A percentile compares a stretch with the other conserved stretches of the same genome.
Evolutionary conservation across 805 yeast species (phyloP).

Genomic region (Cyberlindnera saturnus): DNA sequence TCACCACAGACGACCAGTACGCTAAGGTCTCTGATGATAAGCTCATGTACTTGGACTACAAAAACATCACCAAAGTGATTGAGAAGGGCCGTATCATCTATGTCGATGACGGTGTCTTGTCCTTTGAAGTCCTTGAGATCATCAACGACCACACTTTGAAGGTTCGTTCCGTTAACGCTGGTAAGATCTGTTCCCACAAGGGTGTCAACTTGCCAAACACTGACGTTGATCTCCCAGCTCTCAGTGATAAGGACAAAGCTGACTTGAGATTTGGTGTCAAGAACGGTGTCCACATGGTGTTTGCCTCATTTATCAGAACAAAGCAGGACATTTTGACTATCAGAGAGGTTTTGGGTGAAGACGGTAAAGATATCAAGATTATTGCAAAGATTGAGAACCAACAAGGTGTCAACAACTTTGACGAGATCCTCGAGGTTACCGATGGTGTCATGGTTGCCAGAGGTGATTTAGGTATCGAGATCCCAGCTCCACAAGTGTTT

Average conservation of each 20-base stretch:
- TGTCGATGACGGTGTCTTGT: constrained; percentile 96
- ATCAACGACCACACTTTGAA: constrained; percentile 74
- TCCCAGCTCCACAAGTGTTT: constrained; percentile 98
- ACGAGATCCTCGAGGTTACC: constrained; percentile 87
- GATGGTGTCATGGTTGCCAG: constrained; percentile 99
- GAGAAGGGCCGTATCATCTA: constrained; percentile 83
- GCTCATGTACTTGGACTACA: constrained; percentile 87
- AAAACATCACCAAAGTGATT: constrained; percentile 93
- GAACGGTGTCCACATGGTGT: constrained; percentile 96
- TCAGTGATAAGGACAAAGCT: constrained; percentile 91
- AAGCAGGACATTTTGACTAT: constrained; percentile 86
- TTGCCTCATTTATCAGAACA: constrained; percentile 96
- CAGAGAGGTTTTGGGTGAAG: constrained; percentile 94
- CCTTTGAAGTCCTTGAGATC: constrained; percentile 86
- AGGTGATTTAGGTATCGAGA: constrained; percentile 99
- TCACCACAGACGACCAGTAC: constrained; percentile 85
- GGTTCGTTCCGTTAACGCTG: constrained; percentile 88
- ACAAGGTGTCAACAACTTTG: constrained; percentile 99
- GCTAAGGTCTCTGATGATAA: constrained; percentile 67
- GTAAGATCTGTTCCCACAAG: constrained; percentile 94
- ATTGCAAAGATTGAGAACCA: constrained; percentile 98
- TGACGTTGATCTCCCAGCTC: constrained; percentile 97
- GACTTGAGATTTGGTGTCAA: constrained; percentile 94
- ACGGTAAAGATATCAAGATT: constrained; percentile 93
- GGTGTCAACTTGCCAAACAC: constrained; percentile 99